These are phyloP conservation scores for Chenopodium quinoa DNA, from an alignment of 148 eudicot genomes.

Conservation along the genomic window DNA sequence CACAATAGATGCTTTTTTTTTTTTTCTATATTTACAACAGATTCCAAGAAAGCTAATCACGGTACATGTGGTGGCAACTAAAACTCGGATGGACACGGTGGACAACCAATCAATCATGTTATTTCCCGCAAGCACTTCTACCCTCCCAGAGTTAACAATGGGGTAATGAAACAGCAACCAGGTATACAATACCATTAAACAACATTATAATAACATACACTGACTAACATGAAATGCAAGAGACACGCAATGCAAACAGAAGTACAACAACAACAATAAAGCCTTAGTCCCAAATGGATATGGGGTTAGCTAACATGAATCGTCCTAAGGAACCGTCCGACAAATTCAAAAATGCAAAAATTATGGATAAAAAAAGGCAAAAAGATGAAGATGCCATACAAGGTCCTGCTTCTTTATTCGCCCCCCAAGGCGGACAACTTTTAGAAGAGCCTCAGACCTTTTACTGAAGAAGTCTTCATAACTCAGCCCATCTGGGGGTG, in stretches of 20 bases:
- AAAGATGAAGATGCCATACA: conserved; percentile 32
- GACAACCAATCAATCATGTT: neutral
- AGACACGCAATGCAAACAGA: neutral
- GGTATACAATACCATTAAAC: neutral
- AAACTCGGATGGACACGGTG: neutral
- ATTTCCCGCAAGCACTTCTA: neutral
- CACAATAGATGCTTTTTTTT: neutral
- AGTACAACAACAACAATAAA: neutral
- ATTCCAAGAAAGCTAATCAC: neutral
- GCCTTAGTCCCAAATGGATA: no score
- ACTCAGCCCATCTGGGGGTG: conserved; percentile 92
- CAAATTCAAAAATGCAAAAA: no score
- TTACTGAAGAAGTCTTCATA: conserved; percentile 72
- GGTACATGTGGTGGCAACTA: neutral
- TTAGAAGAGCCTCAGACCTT: conserved; percentile 82
- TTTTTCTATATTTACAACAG: neutral
- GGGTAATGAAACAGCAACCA: neutral
- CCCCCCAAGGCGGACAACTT: conserved; percentile 72
- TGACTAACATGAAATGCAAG: neutral
- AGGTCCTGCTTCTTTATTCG: conserved; percentile 51
- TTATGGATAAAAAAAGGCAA: no score
- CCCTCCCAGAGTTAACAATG: neutral
- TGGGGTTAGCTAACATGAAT: no score
- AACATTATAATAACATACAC: neutral
- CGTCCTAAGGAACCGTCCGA: no score